A percentile compares a stretch with the other conserved stretches of the same genome.
Evolutionary conservation across 2,329 filamentous ascomycete genomes (phyloP).

Genomic region (Trichoderma brevicompactum): DNA sequence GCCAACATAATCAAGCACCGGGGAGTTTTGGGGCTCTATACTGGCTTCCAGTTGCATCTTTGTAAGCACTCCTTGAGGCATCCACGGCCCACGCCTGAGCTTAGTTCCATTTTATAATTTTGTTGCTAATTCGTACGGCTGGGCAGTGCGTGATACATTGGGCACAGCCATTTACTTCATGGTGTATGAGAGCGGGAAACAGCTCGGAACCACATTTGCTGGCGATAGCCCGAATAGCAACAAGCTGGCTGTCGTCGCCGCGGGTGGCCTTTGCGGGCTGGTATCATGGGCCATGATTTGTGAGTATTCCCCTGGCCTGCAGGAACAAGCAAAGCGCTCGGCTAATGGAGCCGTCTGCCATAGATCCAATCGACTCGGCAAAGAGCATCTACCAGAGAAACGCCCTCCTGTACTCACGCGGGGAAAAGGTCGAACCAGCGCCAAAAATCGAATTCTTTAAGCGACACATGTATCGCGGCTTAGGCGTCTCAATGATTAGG

Average conservation of each 20-base stretch:
- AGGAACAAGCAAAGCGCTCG: too few species aligned
- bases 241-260: constrained; percentile 75
- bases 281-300: constrained; percentile 80
- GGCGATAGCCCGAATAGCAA: constrained; percentile 75
- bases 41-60: constrained; percentile 77
- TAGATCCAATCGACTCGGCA: constrained; percentile 76
- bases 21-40: constrained; percentile 75
- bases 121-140: constrained; percentile 29
- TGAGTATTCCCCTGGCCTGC: constrained; percentile 46
- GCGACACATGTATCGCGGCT: constrained; percentile 77
- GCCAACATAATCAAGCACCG: constrained; percentile 76
- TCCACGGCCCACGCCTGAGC: not conserved
- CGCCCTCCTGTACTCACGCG: constrained; percentile 70
- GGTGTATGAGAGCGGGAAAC: constrained; percentile 86
- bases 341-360: not conserved
- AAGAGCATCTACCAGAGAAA: constrained; percentile 88
- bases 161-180: constrained; percentile 87
- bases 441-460: constrained; percentile 81
- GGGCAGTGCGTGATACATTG: constrained; percentile 75
- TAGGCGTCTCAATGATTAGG: constrained; percentile 81
- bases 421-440: constrained; percentile 64
- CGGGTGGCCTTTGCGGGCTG: constrained; percentile 80
- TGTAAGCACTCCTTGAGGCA: constrained; percentile 55
- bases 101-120: not conserved
- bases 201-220: constrained; percentile 74